Conservation (phyloP, 306 rosid genomes). For the Gastrolobium bilobum region DNA sequence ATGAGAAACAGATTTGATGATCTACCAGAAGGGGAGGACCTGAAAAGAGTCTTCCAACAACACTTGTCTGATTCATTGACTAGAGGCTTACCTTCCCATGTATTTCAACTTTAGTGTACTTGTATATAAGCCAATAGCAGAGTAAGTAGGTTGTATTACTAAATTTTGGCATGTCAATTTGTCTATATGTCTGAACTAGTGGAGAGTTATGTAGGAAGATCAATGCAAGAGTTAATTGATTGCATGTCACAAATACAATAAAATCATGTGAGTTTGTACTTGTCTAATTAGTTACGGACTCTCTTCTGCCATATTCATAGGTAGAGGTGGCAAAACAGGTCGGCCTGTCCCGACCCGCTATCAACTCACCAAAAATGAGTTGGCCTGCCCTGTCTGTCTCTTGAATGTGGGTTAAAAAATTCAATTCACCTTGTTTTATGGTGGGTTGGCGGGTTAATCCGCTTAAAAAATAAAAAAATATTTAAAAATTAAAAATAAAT, state of each 20-base stretch:
- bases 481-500: too few relatives aligned
- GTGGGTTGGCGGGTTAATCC: too few relatives aligned
- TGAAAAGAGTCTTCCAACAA: not conserved
- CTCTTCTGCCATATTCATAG: not conserved
- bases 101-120: conserved; percentile 34
- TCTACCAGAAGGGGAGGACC: conserved; percentile 6
- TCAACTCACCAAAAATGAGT: too few relatives aligned
- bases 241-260: conserved; percentile 4
- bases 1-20: not conserved
- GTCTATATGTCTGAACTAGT: conserved; percentile 31
- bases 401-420: too few relatives aligned
- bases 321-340: too few relatives aligned
- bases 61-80: not conserved
- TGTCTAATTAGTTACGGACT: not conserved
- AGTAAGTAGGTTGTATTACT: conserved; percentile 31
- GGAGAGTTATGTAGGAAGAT: conserved; percentile 7
- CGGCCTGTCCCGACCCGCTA: too few relatives aligned
- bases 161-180: conserved; percentile 15
- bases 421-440: too few relatives aligned
- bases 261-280: not conserved
- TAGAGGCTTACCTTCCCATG: conserved; percentile 34
- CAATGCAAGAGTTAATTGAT: not conserved
- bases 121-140: conserved; percentile 40
- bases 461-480: too few relatives aligned
- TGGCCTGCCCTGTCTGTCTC: too few relatives aligned